A percentile compares a stretch with the other conserved stretches of the same genome.
phyloP scores from a whole-genome alignment of 228 moss, liverwort and hornwort species.

The Sphagnum magellanicum region DNA sequence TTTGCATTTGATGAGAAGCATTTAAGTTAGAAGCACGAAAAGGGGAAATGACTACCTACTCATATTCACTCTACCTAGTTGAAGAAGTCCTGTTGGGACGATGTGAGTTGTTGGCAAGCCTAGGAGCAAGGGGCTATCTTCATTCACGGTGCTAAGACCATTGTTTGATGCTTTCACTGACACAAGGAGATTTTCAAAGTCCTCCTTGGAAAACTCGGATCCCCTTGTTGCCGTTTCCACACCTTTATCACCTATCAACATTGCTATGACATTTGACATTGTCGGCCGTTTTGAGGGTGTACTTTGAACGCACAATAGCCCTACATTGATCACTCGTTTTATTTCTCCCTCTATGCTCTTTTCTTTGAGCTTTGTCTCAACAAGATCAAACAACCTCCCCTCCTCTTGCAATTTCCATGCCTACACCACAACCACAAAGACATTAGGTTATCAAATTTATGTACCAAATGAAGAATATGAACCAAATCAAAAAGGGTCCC shows the following conservation, averaged over 20 bases:
- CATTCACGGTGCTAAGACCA: constrained; percentile 33
- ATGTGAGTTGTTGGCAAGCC: constrained; percentile 28
- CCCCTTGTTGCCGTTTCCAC: constrained; percentile 4
- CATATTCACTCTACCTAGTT: too few relatives aligned
- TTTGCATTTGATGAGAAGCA: too few relatives aligned
- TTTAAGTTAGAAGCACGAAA: too few relatives aligned
- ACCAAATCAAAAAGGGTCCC: background rate
- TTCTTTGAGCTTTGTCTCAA: constrained; percentile 11
- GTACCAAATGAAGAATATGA: background rate
- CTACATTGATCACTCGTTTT: constrained; percentile 11
- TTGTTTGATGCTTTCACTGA: constrained; percentile 14
- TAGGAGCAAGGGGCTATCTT: constrained; percentile 42
- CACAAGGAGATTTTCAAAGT: constrained; percentile 26
- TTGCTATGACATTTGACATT: constrained; percentile 22
- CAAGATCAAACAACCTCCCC: constrained; percentile 12
- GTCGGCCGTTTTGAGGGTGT: constrained; percentile 16
- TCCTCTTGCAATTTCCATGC: constrained; percentile 17
- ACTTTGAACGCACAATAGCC: constrained; percentile 22
- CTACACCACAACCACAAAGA: constrained; percentile 3
- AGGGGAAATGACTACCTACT: too few relatives aligned
- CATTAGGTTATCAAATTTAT: background rate
- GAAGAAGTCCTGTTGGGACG: too few relatives aligned
- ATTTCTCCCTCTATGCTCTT: constrained; percentile 5
- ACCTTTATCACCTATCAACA: constrained; percentile 16
- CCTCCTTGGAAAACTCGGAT: constrained; percentile 9